Conservation (phyloP, 805 yeast species). For the Myxozyma sirexii region DNA sequence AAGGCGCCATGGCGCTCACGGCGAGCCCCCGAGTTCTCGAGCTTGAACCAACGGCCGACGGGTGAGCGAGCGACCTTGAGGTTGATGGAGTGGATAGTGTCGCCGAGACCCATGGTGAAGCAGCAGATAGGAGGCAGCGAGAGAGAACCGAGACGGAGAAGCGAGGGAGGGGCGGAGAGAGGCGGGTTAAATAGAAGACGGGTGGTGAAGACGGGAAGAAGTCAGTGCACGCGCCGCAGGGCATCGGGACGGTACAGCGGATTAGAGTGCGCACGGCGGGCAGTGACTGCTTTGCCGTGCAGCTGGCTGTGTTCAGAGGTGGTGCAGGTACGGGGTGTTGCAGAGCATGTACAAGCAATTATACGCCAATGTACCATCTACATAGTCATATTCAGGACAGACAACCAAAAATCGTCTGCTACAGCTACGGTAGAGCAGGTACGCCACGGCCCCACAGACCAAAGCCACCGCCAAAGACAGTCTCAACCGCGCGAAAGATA, state of each 20-base stretch:
- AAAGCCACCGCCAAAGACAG: too few species aligned
- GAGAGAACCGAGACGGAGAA: conserved; percentile 1
- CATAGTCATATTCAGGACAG: too few species aligned
- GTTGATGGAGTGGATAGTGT: conserved; percentile 26
- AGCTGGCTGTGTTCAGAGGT: too few species aligned
- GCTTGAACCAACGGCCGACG: conserved; percentile 34
- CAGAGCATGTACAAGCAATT: too few species aligned
- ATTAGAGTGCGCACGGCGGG: not conserved
- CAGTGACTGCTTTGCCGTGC: too few species aligned
- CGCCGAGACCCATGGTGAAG: conserved; percentile 13
- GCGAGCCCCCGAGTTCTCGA: conserved; percentile 33
- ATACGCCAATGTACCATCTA: too few species aligned
- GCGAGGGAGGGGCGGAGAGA: not conserved
- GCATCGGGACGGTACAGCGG: not conserved
- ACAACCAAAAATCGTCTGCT: too few species aligned
- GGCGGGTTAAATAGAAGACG: not conserved
- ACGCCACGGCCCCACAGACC: too few species aligned
- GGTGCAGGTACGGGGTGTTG: too few species aligned
- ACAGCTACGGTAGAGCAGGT: too few species aligned
- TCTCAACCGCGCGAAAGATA: too few species aligned
- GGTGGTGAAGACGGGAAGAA: not conserved
- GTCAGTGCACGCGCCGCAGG: too few species aligned
- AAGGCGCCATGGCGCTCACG: conserved; percentile 35
- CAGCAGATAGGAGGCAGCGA: not conserved
- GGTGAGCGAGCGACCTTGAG: conserved; percentile 28